Evolutionary conservation across 2,329 filamentous ascomycete species (phyloP).

Genomic region (Colletotrichum orchidophilum): DNA sequence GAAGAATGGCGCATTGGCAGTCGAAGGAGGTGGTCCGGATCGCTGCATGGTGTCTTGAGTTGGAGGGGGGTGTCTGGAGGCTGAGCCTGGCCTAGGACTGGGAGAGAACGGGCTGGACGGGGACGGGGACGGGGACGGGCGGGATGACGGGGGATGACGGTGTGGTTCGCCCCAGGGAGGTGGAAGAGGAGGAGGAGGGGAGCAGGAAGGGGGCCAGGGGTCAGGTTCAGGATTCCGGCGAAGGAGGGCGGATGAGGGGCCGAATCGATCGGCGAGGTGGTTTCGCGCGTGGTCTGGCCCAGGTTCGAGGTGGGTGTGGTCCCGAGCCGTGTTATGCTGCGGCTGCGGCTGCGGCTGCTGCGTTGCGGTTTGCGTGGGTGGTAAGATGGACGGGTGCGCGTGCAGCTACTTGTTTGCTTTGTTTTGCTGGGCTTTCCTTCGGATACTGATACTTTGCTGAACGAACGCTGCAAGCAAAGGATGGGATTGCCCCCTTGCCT

Average conservation of each 20-base stretch:
- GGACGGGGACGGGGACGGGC: background rate
- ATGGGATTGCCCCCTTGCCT: background rate
- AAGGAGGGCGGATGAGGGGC: constrained; percentile 26
- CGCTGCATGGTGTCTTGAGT: constrained; percentile 35
- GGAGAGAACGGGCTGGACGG: background rate
- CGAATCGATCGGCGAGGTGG: constrained; percentile 22
- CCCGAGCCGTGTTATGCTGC: constrained; percentile 20
- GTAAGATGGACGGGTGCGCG: too few relatives aligned
- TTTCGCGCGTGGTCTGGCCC: background rate
- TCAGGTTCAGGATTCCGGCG: constrained; percentile 26
- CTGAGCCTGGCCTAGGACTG: background rate
- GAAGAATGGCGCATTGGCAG: constrained; percentile 46
- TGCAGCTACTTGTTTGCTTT: constrained; percentile 5
- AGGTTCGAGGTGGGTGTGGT: constrained; percentile 19
- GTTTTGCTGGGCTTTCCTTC: background rate
- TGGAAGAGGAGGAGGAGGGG: constrained; percentile 1
- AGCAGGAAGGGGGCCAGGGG: constrained; percentile 4
- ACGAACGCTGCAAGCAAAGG: background rate
- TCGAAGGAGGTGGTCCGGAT: constrained; percentile 32
- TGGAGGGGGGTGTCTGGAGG: constrained; percentile 5
- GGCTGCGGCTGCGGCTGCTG: background rate
- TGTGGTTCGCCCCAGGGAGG: constrained; percentile 1
- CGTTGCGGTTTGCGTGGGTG: background rate
- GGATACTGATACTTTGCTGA: background rate
- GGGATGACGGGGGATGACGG: background rate